Base-by-base conservation (phyloP, 352 stramenopile species). In the Blastocystis sp. region DNA sequence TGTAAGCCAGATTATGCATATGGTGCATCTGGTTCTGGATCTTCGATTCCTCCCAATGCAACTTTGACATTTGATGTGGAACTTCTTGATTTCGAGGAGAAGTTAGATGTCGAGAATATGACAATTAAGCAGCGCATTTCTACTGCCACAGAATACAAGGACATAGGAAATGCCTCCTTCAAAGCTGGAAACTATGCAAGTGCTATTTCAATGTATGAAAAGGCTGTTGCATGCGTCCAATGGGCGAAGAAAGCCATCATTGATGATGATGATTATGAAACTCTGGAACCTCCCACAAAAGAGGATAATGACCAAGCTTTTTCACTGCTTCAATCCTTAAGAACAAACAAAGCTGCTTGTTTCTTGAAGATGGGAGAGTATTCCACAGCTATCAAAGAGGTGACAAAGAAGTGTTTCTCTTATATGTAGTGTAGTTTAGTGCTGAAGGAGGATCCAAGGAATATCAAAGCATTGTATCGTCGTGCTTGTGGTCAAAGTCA, bases 381-480 rank as follows among this genome's bases (percentile, higher is more conserved):
- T 67, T 43, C 61, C 1, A 46, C 67, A 24, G 89, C 90, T 7
- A 83, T 83, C 37, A 46, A 32, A 0, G 71, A 83, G 69, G 69
- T 80, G 27, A 16, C 7, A 46, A 35, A 24, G 4, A 1, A 12
- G 1, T 19, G 11, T 27, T 37, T n/a, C 3, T 59, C 37, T 59
- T 0, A 80, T 0, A 46, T 51, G 16, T 80, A 80, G 46, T 89
- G 89, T 56, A 63, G 63, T 24, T 75, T 81, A 5, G 90, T 85
- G 2, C 65, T 92, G 9, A 86, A 90, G 54, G 89, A 92, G 43
- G 89, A 91, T 16, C 88, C 92, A 46, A 58, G 88, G n/a, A 95
- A 95, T 77, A 90, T 95, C 24, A 96, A 96, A 74, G 91, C 90
- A 1, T 88, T 96, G 37, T 96, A 94, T 88, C 90, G 93, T 83